Evolutionary conservation across 306 rosid species (phyloP).

Genomic region (Sophora flavescens): DNA sequence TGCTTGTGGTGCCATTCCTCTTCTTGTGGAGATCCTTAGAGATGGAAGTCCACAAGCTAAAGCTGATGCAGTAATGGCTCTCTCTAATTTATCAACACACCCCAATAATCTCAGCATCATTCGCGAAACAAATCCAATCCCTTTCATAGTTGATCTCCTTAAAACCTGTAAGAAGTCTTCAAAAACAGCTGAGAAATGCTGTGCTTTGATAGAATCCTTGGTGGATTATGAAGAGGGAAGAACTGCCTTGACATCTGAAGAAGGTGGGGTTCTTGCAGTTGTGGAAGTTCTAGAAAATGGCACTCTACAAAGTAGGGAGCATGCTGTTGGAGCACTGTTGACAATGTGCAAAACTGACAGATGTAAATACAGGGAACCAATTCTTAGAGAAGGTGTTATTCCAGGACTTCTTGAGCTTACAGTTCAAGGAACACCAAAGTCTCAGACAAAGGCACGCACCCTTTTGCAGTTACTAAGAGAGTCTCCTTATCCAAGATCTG

Average conservation of each 20-base stretch:
- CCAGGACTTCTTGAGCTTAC: conserved; percentile 98
- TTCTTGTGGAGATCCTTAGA: conserved; percentile 79
- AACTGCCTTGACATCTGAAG: conserved; percentile 77
- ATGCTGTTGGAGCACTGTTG: conserved; percentile 84
- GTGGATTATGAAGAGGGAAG: conserved; percentile 79
- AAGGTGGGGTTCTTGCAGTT: conserved; percentile 93
- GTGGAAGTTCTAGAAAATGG: conserved; percentile 95
- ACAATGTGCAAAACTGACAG: conserved; percentile 89
- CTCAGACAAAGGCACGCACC: conserved; percentile 78
- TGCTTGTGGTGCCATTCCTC: conserved; percentile 88
- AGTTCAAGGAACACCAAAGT: conserved; percentile 94
- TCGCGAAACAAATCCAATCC: conserved; percentile 72
- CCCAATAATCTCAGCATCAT: conserved; percentile 64
- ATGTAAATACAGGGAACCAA: conserved; percentile 85
- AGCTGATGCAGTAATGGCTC: conserved; percentile 96
- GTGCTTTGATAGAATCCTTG: conserved; percentile 82
- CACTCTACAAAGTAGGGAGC: conserved; percentile 83
- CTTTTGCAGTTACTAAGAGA: conserved; percentile 82
- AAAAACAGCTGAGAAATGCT: conserved; percentile 91
- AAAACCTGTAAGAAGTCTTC: conserved; percentile 84
- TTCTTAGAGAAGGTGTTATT: conserved; percentile 94
- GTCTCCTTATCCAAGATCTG: conserved; percentile 87
- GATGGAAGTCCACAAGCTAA: conserved; percentile 84
- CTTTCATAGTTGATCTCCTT: conserved; percentile 66
- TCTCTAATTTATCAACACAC: conserved; percentile 86